phyloP scores from a whole-genome alignment of 129 eudicot genomes.

The Saussurea involucrata region DNA sequence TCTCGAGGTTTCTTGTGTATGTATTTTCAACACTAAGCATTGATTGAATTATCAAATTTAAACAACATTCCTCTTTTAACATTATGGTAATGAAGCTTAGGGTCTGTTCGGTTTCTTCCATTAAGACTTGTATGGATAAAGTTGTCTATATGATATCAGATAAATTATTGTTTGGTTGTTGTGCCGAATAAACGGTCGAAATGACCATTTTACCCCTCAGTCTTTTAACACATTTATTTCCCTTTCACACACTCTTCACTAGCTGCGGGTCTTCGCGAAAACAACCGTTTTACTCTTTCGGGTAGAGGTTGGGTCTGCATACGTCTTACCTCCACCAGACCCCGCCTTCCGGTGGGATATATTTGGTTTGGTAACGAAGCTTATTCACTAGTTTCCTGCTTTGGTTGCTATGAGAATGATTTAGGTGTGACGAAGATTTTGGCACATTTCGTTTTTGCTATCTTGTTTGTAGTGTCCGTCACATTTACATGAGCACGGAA shows the following conservation, averaged over 20 bases:
- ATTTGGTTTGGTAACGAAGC: background rate
- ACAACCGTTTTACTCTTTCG: too few relatives aligned
- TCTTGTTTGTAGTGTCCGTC: background rate
- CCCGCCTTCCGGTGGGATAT: background rate
- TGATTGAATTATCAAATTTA: slow-evolving; percentile 41
- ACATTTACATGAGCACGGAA: background rate
- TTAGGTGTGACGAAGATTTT: background rate
- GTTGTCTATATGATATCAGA: too few relatives aligned
- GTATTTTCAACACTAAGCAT: slow-evolving; percentile 44
- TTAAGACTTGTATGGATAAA: too few relatives aligned
- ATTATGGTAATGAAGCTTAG: background rate
- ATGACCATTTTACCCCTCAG: too few relatives aligned
- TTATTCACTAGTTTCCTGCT: background rate
- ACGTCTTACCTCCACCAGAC: background rate
- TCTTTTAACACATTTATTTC: too few relatives aligned
- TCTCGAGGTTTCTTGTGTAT: slow-evolving; percentile 57
- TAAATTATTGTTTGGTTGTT: too few relatives aligned
- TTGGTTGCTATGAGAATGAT: background rate
- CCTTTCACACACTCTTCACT: background rate
- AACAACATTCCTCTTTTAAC: slow-evolving; percentile 36
- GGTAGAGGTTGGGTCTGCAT: too few relatives aligned
- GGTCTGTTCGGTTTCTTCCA: too few relatives aligned
- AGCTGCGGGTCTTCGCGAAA: background rate
- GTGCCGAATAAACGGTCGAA: too few relatives aligned
- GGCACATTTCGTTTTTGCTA: background rate